Conservation (phyloP, 2,329 filamentous ascomycete genomes). For the Sclerotinia borealis region DNA sequence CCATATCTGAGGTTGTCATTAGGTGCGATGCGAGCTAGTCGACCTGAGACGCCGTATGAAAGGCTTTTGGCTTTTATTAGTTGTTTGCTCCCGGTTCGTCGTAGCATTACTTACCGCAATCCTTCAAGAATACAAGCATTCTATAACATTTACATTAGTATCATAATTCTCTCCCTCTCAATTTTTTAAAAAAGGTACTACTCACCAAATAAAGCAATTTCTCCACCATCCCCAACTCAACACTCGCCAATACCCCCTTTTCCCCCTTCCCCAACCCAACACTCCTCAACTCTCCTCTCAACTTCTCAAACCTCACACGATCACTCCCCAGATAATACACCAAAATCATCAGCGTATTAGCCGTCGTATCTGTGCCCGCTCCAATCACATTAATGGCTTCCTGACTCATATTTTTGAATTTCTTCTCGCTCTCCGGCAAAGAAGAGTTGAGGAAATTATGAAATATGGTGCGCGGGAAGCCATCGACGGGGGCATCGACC, state of each 20-base stretch:
- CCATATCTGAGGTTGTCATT: conserved; percentile 13
- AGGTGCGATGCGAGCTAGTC: conserved; percentile 16
- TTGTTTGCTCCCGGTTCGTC: accelerated
- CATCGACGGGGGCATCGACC: conserved; percentile 2
- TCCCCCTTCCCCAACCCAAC: background rate
- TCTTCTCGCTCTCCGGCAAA: conserved; percentile 19
- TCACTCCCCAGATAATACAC: conserved; percentile 19
- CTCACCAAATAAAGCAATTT: conserved; percentile 5
- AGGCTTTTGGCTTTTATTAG: background rate
- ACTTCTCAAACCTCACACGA: conserved; percentile 10
- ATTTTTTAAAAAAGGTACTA: background rate
- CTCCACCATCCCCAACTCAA: conserved; percentile 22
- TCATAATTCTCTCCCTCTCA: background rate
- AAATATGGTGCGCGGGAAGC: conserved; percentile 17
- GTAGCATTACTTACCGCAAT: background rate
- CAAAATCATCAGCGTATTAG: conserved; percentile 15
- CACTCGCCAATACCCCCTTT: background rate
- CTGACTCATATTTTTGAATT: conserved; percentile 17
- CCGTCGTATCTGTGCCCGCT: conserved; percentile 22
- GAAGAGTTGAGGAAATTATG: conserved; percentile 19
- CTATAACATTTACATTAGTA: background rate
- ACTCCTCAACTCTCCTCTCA: conserved; percentile 17
- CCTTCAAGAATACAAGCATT: background rate
- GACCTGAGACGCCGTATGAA: conserved; percentile 15
- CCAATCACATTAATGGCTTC: conserved; percentile 21